Base-by-base conservation (phyloP, 2,329 filamentous ascomycete genomes). In the Beauveria medogensis region DNA sequence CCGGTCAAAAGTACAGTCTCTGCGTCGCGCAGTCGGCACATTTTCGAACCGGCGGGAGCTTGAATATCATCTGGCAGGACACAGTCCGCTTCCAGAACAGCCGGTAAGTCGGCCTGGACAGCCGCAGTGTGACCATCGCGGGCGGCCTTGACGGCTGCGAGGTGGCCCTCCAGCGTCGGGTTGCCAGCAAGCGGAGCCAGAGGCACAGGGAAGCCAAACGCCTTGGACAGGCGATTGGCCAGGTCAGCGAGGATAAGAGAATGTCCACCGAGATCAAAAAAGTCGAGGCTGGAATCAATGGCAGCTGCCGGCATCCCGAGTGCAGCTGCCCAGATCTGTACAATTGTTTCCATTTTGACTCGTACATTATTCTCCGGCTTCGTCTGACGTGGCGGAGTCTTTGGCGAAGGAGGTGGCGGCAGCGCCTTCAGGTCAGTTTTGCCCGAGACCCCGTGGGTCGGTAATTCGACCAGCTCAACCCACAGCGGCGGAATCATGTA, bases 401-500 rank as follows among this genome's bases (percentile, higher is more conserved):
- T 80, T 2, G 82, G 78, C 3, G 76, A 80, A 1, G 80, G 82
- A 0, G 89, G 89, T 0, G 84, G 76, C 30, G 90, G 90, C 16
- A 93, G 78, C 14, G 81, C 78, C 71, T 90, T 90, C 60, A 89
- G 77, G 67, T 93, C 87, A 22, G 86, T 84, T 74, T 93, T 93
- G 22, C 90, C 90, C 16, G 89, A 92, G 1, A 93, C 90, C 55
- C 84, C 85, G 66, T 91, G 86, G 0, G 89, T 92, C 0, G 90
- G 90, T 5, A 93, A 74, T 63, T 82, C 80, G 3, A 87, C 82
- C 37, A 92, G 73, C 67, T 88, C 83, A 43, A 92, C 85, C 90
- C 90, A 93, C 3, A 92, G 72, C 1, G 87, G 80, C 0, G 90
- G 90, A 59, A 93, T 87, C 90, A 93, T 92, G 73, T 93, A 93